These are phyloP conservation scores for Cutaneotrichosporon sp. DNA, from an alignment of 1,284 basidiomycete genomes.

Conservation along the genomic window DNA sequence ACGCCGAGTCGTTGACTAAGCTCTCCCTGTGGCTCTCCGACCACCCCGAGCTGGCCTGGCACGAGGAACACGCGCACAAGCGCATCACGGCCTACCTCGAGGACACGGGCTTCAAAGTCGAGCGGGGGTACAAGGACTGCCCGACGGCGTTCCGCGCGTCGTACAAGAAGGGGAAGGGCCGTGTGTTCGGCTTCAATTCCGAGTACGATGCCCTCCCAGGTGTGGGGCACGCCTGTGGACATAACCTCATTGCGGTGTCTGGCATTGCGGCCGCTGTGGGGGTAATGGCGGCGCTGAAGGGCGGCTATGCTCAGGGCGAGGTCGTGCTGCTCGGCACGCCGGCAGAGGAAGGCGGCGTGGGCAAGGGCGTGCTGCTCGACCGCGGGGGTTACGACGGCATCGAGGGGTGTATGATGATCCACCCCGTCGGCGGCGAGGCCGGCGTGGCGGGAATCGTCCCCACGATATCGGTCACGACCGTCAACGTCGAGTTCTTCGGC, in stretches of 20 bases:
- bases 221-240: constrained; percentile 74
- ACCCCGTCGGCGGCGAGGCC: constrained; percentile 12
- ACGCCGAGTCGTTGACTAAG: constrained; percentile 29
- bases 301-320: constrained; percentile 63
- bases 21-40: constrained; percentile 42
- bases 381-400: constrained; percentile 57
- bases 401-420: constrained; percentile 31
- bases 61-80: constrained; percentile 31
- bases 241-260: constrained; percentile 77
- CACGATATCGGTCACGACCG: constrained; percentile 26
- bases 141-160: constrained; percentile 63
- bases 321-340: constrained; percentile 79
- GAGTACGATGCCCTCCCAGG: constrained; percentile 52
- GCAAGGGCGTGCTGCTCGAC: constrained; percentile 70
- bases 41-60: constrained; percentile 39
- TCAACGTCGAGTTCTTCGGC: constrained; percentile 34
- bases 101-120: constrained; percentile 33
- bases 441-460: constrained; percentile 22
- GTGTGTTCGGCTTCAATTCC: constrained; percentile 64
- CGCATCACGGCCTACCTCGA: constrained; percentile 31
- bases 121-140: constrained; percentile 47
- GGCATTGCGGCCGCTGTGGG: constrained; percentile 72
- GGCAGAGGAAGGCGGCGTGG: constrained; percentile 73
- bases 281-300: constrained; percentile 61
- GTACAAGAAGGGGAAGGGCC: constrained; percentile 54